phyloP scores from a whole-genome alignment of 164 flowering plant genomes.

The Nymphaea thermarum region DNA sequence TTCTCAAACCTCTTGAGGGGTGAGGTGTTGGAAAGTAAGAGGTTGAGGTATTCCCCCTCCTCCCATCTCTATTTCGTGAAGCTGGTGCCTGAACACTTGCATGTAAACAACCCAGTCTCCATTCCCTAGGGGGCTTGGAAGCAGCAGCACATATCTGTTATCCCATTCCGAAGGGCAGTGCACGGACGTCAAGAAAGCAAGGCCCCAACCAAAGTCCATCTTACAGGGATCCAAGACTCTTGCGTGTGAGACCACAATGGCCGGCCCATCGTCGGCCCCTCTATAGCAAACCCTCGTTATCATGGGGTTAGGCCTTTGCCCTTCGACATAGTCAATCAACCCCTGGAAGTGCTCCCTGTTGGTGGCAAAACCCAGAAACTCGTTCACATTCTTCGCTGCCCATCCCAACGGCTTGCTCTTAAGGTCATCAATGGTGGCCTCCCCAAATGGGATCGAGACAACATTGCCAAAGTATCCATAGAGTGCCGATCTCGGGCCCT shows the following conservation, averaged over 20 bases:
- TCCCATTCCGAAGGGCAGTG: slow-evolving; percentile 21
- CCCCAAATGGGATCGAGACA: slow-evolving; percentile 35
- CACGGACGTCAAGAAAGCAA: slow-evolving; percentile 22
- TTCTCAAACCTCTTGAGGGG: too few species aligned
- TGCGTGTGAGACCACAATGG: neutral
- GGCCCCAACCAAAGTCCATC: slow-evolving; percentile 58
- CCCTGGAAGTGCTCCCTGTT: neutral
- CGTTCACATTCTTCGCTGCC: slow-evolving; percentile 30
- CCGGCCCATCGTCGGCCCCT: slow-evolving; percentile 16
- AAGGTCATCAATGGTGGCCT: slow-evolving; percentile 13
- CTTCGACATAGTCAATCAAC: slow-evolving; percentile 52
- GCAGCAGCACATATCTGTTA: slow-evolving; percentile 23
- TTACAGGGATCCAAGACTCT: slow-evolving; percentile 32
- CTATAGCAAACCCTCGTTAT: slow-evolving; percentile 14
- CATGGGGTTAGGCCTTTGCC: slow-evolving; percentile 21
- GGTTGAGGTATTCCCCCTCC: slow-evolving; percentile 7
- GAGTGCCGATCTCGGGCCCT: neutral
- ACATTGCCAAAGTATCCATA: slow-evolving; percentile 43
- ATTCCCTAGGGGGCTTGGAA: slow-evolving; percentile 13
- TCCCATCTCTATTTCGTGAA: slow-evolving; percentile 8
- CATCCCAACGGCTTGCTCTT: slow-evolving; percentile 17
- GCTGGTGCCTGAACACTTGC: slow-evolving; percentile 7
- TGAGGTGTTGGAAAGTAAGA: neutral
- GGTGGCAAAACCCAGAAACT: slow-evolving; percentile 15
- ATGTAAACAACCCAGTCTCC: slow-evolving; percentile 47